phyloP scores from a whole-genome alignment of 1,284 basidiomycete genomes.

The Leccinum angustisporum region DNA sequence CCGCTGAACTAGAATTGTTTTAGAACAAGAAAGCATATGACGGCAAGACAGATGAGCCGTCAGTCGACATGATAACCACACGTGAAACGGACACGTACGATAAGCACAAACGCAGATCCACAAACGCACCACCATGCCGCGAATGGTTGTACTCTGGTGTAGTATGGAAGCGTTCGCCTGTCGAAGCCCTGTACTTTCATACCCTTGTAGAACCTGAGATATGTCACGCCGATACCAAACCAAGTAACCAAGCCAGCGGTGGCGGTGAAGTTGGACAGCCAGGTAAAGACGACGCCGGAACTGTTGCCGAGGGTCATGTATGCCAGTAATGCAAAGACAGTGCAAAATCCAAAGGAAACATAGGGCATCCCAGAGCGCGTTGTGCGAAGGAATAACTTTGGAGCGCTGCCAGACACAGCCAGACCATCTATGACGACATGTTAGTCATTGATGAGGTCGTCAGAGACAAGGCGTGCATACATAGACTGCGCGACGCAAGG shows the following conservation, averaged over 20 bases:
- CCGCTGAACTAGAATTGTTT: conserved; percentile 37
- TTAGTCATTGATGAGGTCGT: neutral
- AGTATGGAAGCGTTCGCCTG: conserved; percentile 51
- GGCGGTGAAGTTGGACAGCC: conserved; percentile 51
- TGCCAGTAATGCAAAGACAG: conserved; percentile 54
- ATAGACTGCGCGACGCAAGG: conserved; percentile 26
- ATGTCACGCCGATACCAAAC: conserved; percentile 62
- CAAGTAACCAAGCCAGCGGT: conserved; percentile 57
- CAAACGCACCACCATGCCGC: conserved; percentile 45
- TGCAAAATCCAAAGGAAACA: conserved; percentile 49
- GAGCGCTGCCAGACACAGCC: conserved; percentile 58
- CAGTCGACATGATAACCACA: neutral
- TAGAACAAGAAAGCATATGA: neutral
- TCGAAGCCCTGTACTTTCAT: conserved; percentile 56
- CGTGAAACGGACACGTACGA: conserved; percentile 33
- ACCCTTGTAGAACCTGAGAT: conserved; percentile 61
- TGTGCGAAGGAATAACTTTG: conserved; percentile 52
- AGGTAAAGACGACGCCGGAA: conserved; percentile 55
- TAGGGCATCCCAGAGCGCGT: conserved; percentile 60
- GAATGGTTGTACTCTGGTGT: conserved; percentile 44
- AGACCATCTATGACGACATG: conserved; percentile 48
- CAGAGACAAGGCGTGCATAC: conserved; percentile 7
- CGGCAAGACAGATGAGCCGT: neutral
- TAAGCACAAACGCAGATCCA: conserved; percentile 37
- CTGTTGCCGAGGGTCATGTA: conserved; percentile 48